These are phyloP conservation scores for Salvia sclarea DNA, from an alignment of 305 asterid genomes.

Conservation along the genomic window DNA sequence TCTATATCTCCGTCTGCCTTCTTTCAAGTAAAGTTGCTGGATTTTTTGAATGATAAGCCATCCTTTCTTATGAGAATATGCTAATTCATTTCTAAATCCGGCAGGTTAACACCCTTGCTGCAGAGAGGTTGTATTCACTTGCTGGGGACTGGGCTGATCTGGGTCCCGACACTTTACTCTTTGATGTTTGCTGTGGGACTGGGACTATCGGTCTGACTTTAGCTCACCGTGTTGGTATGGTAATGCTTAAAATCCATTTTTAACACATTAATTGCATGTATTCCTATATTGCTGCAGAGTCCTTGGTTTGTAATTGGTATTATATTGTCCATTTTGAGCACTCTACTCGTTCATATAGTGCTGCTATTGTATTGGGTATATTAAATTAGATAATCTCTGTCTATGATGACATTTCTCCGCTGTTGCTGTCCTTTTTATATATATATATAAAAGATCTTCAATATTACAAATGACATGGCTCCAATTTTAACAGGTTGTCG, in stretches of 20 bases:
- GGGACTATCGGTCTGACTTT: constrained; percentile 93
- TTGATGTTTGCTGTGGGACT: constrained; percentile 96
- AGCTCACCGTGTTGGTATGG: constrained; percentile 98
- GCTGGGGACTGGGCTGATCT: constrained; percentile 98
- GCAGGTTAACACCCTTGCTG: constrained; percentile 97
- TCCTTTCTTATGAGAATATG: not conserved
- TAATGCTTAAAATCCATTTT: constrained; percentile 54
- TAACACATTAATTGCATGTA: constrained; percentile 1
- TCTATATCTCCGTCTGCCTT: constrained; percentile 94
- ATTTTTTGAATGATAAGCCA: constrained; percentile 7
- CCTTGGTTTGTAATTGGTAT: not conserved
- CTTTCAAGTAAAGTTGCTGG: constrained; percentile 67
- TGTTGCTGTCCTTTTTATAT: not conserved
- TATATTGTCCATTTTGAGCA: constrained; percentile 1
- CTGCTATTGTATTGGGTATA: not conserved
- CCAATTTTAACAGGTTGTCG: constrained; percentile 69
- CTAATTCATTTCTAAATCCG: constrained; percentile 30
- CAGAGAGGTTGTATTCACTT: constrained; percentile 86
- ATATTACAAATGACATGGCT: constrained; percentile 22
- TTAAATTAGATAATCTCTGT: constrained; percentile 12
- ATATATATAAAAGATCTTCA: not conserved
- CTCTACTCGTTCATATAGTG: constrained; percentile 14
- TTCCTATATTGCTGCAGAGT: constrained; percentile 5
- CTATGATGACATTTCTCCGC: not conserved
- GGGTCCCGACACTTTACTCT: constrained; percentile 87